Conservation (phyloP, 768 basidiomycete species). For the Leucocoprinus birnbaumii region DNA sequence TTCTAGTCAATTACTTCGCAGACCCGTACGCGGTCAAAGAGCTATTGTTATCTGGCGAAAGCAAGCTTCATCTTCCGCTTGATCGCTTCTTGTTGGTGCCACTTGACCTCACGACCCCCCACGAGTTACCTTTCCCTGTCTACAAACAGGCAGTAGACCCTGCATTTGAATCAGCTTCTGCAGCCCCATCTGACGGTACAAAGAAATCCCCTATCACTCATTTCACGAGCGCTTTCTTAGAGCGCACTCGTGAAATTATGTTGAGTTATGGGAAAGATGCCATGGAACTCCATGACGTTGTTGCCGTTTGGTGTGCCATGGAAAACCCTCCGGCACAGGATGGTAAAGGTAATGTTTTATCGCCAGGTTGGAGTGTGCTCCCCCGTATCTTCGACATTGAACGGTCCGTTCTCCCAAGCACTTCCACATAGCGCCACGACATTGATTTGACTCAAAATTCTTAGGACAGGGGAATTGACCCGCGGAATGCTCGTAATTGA, state of each 20-base stretch:
- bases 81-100: slow-evolving; percentile 70
- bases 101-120: slow-evolving; percentile 79
- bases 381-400: slow-evolving; percentile 66
- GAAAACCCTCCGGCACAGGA: slow-evolving; percentile 53
- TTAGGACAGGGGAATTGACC: slow-evolving; percentile 73
- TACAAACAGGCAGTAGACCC: slow-evolving; percentile 62
- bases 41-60: slow-evolving; percentile 44
- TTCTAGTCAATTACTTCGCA: slow-evolving; percentile 78
- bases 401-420: slow-evolving; percentile 36
- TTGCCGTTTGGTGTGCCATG: slow-evolving; percentile 86
- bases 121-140: slow-evolving; percentile 70
- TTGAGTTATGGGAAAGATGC: slow-evolving; percentile 76
- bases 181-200: slow-evolving; percentile 39
- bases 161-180: slow-evolving; percentile 46
- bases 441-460: background rate
- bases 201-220: slow-evolving; percentile 63
- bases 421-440: background rate
- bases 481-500: slow-evolving; percentile 89
- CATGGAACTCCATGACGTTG: slow-evolving; percentile 89
- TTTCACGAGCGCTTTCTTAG: slow-evolving; percentile 79
- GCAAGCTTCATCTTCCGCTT: slow-evolving; percentile 48
- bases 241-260: slow-evolving; percentile 76
- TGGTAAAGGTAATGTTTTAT: slow-evolving; percentile 18
- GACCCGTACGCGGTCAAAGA: slow-evolving; percentile 83
- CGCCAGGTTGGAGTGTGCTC: slow-evolving; percentile 54